phyloP scores from a whole-genome alignment of 164 flowering plant species.

The Litsea cubeba region DNA sequence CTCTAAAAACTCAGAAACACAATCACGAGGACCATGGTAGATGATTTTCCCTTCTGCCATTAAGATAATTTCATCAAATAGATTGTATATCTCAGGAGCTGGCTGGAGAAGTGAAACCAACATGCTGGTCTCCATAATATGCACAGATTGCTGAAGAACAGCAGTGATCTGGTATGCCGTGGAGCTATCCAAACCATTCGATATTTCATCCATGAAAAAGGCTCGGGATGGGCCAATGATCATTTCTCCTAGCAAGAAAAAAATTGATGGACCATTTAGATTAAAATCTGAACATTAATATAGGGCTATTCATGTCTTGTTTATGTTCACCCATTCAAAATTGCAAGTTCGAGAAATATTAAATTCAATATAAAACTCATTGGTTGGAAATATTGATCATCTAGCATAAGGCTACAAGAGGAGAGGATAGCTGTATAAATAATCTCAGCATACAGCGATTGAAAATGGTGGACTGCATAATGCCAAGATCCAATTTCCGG shows the following conservation, averaged over 20 bases:
- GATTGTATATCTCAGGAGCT: neutral
- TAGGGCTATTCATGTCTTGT: no score
- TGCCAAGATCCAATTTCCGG: no score
- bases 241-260: slow-evolving; percentile 34
- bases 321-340: no score
- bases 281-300: no score
- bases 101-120: slow-evolving; percentile 14
- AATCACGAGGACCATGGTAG: slow-evolving; percentile 36
- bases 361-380: no score
- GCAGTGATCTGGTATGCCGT: slow-evolving; percentile 44
- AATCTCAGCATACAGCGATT: no score
- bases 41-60: slow-evolving; percentile 40
- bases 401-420: no score
- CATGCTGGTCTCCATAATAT: slow-evolving; percentile 29
- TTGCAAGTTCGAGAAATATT: no score
- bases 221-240: slow-evolving; percentile 39
- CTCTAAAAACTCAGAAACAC: slow-evolving; percentile 33
- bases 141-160: slow-evolving; percentile 32
- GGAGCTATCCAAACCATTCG: slow-evolving; percentile 48
- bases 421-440: no score
- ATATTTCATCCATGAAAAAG: slow-evolving; percentile 51
- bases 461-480: no score
- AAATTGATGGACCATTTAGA: no score
- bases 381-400: no score
- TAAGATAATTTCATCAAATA: slow-evolving; percentile 39